Percentiles rank a stretch among this genome's conserved stretches.
Evolutionary conservation across 176 grass and related monocot genomes (phyloP).

Genomic region (Ensete ventricosum): DNA sequence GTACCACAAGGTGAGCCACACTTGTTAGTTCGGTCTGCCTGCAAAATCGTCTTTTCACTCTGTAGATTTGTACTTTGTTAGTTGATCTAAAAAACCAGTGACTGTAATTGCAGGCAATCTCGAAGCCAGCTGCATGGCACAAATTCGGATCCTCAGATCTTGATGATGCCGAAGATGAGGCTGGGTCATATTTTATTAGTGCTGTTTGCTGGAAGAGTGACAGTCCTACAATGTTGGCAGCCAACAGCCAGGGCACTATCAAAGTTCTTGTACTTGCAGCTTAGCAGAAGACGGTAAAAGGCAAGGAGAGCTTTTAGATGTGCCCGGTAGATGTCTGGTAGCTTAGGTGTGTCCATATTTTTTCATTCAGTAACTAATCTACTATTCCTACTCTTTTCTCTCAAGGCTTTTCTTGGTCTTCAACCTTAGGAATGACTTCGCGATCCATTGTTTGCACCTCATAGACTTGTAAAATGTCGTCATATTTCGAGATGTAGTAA

Average conservation of each 20-base stretch:
- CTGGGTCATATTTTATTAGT: slow-evolving; percentile 88
- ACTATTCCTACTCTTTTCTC: no score
- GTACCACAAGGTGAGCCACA: slow-evolving; percentile 83
- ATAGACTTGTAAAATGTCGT: background rate
- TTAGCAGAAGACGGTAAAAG: slow-evolving; percentile 28
- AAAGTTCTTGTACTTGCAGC: slow-evolving; percentile 90
- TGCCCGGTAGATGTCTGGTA: background rate
- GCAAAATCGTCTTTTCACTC: background rate
- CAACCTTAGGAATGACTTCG: background rate
- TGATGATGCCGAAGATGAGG: slow-evolving; percentile 71
- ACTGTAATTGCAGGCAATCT: slow-evolving; percentile 59
- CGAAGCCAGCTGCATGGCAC: slow-evolving; percentile 81
- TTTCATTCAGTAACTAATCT: background rate
- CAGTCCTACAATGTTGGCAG: slow-evolving; percentile 88
- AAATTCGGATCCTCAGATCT: slow-evolving; percentile 71
- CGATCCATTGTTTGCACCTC: background rate
- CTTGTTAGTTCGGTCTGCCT: background rate
- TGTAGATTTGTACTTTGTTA: background rate
- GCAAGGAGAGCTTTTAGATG: background rate
- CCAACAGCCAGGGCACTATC: slow-evolving; percentile 98
- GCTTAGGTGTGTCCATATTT: background rate
- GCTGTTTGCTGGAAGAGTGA: slow-evolving; percentile 99
- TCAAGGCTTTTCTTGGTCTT: background rate
- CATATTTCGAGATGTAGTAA: background rate
- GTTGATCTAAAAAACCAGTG: background rate